Evolutionary conservation across 768 basidiomycete species (phyloP).

Genomic region (Naganishia vaughanmartiniae): DNA sequence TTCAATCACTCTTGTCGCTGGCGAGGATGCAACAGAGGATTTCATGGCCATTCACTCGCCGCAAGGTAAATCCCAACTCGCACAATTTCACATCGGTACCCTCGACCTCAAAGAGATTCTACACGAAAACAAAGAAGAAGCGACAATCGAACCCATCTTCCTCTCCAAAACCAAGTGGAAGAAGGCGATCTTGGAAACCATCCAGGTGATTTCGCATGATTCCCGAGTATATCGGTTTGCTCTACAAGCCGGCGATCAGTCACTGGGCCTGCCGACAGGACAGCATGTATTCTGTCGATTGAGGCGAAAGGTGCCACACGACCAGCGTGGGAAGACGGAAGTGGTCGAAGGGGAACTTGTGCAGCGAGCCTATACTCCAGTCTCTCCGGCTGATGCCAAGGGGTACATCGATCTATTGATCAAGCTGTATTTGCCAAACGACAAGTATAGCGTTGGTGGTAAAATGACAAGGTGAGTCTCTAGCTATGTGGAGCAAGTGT

Average conservation of each 20-base stretch:
- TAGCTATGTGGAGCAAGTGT: too few relatives aligned
- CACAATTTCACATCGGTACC: slow-evolving; percentile 60
- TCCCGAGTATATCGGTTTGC: slow-evolving; percentile 59
- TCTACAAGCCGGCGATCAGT: slow-evolving; percentile 54
- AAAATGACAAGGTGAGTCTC: slow-evolving; percentile 55
- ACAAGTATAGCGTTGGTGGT: slow-evolving; percentile 56
- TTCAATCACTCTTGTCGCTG: slow-evolving; percentile 61
- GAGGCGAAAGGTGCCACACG: slow-evolving; percentile 46
- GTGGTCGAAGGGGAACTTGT: slow-evolving; percentile 55
- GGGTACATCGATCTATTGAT: slow-evolving; percentile 61
- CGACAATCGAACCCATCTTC: slow-evolving; percentile 49
- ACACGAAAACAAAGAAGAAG: slow-evolving; percentile 22
- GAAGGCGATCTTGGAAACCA: slow-evolving; percentile 52
- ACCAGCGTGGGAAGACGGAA: not conserved
- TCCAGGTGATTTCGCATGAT: slow-evolving; percentile 57
- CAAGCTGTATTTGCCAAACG: slow-evolving; percentile 57
- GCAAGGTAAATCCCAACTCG: slow-evolving; percentile 57
- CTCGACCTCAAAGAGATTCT: slow-evolving; percentile 38
- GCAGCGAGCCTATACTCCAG: slow-evolving; percentile 63
- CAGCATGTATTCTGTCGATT: slow-evolving; percentile 63
- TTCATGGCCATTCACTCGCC: slow-evolving; percentile 65
- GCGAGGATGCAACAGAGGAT: slow-evolving; percentile 64
- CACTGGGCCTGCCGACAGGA: slow-evolving; percentile 61
- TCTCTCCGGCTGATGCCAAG: slow-evolving; percentile 55
- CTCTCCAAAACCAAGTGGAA: slow-evolving; percentile 60